A percentile compares a stretch with the other conserved stretches of the same genome.
Conservation (phyloP, 83 land plant genomes). For the Diphasiastrum complanatum region DNA sequence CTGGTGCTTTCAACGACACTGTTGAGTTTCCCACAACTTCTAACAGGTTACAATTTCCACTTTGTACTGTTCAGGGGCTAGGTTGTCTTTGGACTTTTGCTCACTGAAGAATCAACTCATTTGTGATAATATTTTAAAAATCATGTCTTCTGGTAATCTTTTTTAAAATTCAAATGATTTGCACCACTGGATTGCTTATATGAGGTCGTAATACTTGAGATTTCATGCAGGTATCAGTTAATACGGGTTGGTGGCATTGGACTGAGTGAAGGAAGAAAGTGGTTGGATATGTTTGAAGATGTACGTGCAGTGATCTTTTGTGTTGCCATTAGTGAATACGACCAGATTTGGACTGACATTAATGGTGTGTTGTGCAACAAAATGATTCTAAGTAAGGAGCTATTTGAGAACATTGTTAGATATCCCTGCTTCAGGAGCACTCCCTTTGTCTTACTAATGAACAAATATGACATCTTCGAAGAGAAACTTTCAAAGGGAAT, state of each 20-base stretch:
- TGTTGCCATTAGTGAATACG: conserved; percentile 81
- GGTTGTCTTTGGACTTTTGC: too few relatives aligned
- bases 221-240: conserved; percentile 70
- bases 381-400: conserved; percentile 53
- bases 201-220: neutral
- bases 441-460: conserved; percentile 65
- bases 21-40: neutral
- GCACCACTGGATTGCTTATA: too few relatives aligned
- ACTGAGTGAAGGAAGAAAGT: conserved; percentile 74
- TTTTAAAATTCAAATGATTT: too few relatives aligned
- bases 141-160: too few relatives aligned
- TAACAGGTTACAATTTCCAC: neutral
- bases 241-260: conserved; percentile 73
- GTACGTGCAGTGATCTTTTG: conserved; percentile 80
- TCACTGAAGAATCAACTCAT: too few relatives aligned
- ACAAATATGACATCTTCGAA: conserved; percentile 79
- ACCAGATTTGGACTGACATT: conserved; percentile 43
- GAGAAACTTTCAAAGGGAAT: conserved; percentile 48
- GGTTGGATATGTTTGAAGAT: conserved; percentile 99
- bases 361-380: conserved; percentile 55
- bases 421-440: conserved; percentile 72
- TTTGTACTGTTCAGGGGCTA: too few relatives aligned
- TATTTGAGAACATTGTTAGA: conserved; percentile 64
- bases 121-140: too few relatives aligned
- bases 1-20: conserved; percentile 26